A percentile compares a stretch with the other conserved stretches of the same genome.
Conservation (phyloP, 176 grass and related monocot species). For the Panicum miliaceum region DNA sequence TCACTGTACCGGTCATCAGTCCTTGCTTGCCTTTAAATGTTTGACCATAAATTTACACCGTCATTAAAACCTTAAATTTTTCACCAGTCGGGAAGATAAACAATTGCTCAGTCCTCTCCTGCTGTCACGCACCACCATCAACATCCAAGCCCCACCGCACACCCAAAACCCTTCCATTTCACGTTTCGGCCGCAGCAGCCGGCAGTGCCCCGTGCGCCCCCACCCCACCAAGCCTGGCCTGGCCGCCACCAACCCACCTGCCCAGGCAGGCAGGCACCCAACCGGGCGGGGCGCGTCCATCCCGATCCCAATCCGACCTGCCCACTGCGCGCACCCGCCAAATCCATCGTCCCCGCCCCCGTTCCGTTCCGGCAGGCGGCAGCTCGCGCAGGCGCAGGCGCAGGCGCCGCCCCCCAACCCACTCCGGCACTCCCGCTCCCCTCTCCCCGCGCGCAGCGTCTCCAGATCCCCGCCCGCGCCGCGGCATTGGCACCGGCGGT, state of each 20-base stretch:
- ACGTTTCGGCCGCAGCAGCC: neutral
- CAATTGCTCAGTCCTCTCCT: neutral
- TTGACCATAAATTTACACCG: neutral
- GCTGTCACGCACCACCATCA: neutral
- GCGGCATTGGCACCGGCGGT: conserved; percentile 8
- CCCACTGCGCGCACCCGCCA: conserved; percentile 35
- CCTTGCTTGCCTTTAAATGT: neutral
- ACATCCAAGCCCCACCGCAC: neutral
- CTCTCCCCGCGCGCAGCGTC: neutral
- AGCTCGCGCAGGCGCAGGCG: neutral
- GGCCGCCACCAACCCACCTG: neutral
- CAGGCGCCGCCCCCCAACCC: conserved; percentile 10
- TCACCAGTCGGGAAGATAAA: neutral
- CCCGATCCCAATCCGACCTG: conserved; percentile 10
- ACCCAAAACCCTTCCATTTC: conserved; percentile 5
- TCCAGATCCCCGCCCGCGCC: conserved; percentile 17
- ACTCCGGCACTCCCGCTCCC: neutral
- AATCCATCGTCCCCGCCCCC: conserved; percentile 37
- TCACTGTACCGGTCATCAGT: neutral
- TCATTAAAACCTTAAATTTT: neutral
- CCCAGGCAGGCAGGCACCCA: neutral
- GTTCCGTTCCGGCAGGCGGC: conserved; percentile 36
- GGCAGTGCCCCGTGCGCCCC: neutral
- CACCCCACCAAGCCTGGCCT: too few relatives aligned
- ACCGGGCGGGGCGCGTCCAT: neutral